Base-by-base conservation (phyloP, 1,284 basidiomycete genomes). In the Ganoderma sinense region DNA sequence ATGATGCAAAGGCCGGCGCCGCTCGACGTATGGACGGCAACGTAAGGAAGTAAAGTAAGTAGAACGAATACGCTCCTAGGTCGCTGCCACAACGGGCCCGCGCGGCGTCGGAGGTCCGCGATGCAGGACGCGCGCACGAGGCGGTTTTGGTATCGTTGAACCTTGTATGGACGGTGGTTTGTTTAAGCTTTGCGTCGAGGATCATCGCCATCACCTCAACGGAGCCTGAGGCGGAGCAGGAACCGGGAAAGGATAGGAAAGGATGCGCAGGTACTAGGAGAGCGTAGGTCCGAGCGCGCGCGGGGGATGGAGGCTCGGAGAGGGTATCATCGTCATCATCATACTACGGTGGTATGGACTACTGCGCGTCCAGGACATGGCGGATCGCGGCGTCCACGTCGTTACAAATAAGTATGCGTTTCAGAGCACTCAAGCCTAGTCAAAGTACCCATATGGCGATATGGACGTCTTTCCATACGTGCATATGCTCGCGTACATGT, bases 1-100 rank as follows among this genome's bases (percentile, higher is more conserved):
- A 29, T 55, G 13, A 14, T 26, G 53, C 26, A 56, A 29, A 16
- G 16, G 29, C 16, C 14, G 53, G 29, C 45, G 45, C 45, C 20
- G 45, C 45, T 20, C 20, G 45, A 23, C 45, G n/a, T 20, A n/a
- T n/a, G n/a, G n/a, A n/a, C 20, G 45, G 43, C 16, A 45, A 48
- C 7, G 20, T n/a, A 1, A 5, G 18, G 6, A 7, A 3, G 2
- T 7, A n/a, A n/a, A n/a, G n/a, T n/a, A 53, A 14, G 29, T 4
- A 18, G 14, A 55, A 31, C 23, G 53, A 56, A 31, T 18, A 18
- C 16, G 53, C 23, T 48, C 45, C 45, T 31, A 33, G 13, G 53
- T 55, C 26, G 53, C 26, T 55, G 53, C 53, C 53, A 55, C 29
- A 55, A 29, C 53, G 53, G 53, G 53, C 26, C 53, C 53, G 53